Evolutionary conservation across 2,329 filamentous ascomycete species (phyloP).

Genomic region (Ophiostoma australiae): DNA sequence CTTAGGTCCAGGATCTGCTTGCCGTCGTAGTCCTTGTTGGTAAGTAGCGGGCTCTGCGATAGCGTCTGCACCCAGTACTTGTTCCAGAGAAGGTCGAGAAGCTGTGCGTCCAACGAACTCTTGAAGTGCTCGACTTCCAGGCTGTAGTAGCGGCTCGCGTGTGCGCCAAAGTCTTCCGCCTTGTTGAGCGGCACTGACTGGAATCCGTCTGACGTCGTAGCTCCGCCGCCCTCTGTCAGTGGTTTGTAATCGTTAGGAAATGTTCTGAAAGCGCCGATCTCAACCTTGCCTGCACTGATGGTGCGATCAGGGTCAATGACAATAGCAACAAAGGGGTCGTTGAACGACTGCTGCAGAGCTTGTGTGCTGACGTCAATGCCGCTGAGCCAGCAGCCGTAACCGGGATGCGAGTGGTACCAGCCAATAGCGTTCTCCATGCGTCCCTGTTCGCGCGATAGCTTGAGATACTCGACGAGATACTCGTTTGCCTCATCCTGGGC

Average conservation of each 20-base stretch:
- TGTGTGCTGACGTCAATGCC: conserved; percentile 94
- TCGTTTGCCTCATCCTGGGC: conserved; percentile 94
- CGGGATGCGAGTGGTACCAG: conserved; percentile 97
- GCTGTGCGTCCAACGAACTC: conserved; percentile 77
- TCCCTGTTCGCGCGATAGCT: conserved; percentile 67
- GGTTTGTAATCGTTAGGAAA: conserved; percentile 71
- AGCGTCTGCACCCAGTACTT: conserved; percentile 99
- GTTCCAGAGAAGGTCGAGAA: conserved; percentile 91
- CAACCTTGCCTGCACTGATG: conserved; percentile 88
- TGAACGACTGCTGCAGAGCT: conserved; percentile 74
- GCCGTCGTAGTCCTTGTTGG: conserved; percentile 87
- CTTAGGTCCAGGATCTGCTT: conserved; percentile 88
- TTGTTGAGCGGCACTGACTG: conserved; percentile 86
- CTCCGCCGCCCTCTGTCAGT: conserved; percentile 20
- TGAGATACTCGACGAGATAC: conserved; percentile 86
- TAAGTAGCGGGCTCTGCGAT: conserved; percentile 82
- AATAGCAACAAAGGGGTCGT: conserved; percentile 89
- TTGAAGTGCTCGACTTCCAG: conserved; percentile 93
- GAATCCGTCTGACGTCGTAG: conserved; percentile 52
- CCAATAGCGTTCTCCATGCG: conserved; percentile 88
- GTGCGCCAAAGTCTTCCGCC: conserved; percentile 91
- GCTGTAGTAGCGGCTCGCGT: conserved; percentile 84
- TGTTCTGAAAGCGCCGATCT: conserved; percentile 94
- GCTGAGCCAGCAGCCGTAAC: conserved; percentile 96
- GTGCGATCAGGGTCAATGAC: conserved; percentile 96